Conservation (phyloP, 306 rosid species). For the Lablab purpureus region DNA sequence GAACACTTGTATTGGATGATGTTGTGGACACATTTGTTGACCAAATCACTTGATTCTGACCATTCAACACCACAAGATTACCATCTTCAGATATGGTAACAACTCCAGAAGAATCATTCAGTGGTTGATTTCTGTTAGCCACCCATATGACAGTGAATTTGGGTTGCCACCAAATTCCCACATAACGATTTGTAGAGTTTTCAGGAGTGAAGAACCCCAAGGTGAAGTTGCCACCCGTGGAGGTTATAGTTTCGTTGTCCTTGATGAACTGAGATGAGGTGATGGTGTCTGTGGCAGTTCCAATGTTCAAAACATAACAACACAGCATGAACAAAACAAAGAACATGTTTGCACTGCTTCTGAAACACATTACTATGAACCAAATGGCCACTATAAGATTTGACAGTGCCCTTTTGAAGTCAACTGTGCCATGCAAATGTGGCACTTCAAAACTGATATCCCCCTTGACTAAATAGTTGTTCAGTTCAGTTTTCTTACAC, state of each 20-base stretch:
- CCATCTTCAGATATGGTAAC: conserved; percentile 45
- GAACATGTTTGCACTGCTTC: not conserved
- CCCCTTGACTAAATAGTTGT: not conserved
- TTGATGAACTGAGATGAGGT: conserved; percentile 29
- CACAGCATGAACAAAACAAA: not conserved
- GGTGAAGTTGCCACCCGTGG: conserved; percentile 36
- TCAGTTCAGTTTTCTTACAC: not conserved
- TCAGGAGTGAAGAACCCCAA: conserved; percentile 60
- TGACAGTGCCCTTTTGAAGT: not conserved
- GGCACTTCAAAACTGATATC: not conserved
- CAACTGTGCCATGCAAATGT: not conserved
- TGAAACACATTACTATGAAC: not conserved
- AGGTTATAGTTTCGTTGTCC: conserved; percentile 28
- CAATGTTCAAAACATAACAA: not conserved
- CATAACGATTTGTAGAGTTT: conserved; percentile 45
- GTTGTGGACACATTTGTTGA: conserved; percentile 41
- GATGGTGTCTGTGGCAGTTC: conserved; percentile 12
- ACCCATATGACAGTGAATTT: conserved; percentile 49
- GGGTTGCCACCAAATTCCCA: conserved; percentile 57
- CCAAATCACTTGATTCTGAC: conserved; percentile 44
- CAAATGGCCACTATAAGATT: not conserved
- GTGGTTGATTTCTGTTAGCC: conserved; percentile 57
- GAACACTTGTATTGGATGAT: conserved; percentile 21
- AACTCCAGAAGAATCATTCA: conserved; percentile 42
- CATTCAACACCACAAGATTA: conserved; percentile 52